Conservation (phyloP, 805 yeast genomes). For the Kazachstania taianensis region DNA sequence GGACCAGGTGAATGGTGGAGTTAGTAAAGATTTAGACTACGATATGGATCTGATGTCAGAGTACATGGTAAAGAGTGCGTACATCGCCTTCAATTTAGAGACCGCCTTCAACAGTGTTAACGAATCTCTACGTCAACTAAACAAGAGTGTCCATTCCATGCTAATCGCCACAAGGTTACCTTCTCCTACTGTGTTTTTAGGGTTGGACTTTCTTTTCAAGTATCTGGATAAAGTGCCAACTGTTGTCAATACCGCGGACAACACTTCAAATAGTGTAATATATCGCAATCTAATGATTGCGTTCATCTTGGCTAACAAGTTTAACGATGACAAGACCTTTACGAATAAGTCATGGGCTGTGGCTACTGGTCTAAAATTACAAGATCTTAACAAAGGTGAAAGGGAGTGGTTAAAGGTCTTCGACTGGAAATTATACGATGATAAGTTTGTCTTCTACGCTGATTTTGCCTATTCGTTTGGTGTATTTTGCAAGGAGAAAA, state of each 20-base stretch:
- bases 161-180: slow-evolving; percentile 84
- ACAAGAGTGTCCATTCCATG: slow-evolving; percentile 52
- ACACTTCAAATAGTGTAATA: slow-evolving; percentile 31
- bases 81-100: slow-evolving; percentile 50
- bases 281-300: slow-evolving; percentile 55
- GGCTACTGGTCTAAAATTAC: slow-evolving; percentile 74
- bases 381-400: slow-evolving; percentile 56
- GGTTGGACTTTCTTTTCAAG: slow-evolving; percentile 70
- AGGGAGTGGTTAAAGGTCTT: slow-evolving; percentile 54
- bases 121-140: slow-evolving; percentile 34
- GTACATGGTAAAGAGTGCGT: slow-evolving; percentile 66
- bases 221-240: slow-evolving; percentile 34
- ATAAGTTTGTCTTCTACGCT: slow-evolving; percentile 20
- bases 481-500: slow-evolving; percentile 12
- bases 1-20: slow-evolving; percentile 51
- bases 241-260: slow-evolving; percentile 19
- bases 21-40: slow-evolving; percentile 67
- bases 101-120: slow-evolving; percentile 1
- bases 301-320: slow-evolving; percentile 79
- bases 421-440: slow-evolving; percentile 47
- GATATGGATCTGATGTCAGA: slow-evolving; percentile 69
- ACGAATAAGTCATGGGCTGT: slow-evolving; percentile 92
- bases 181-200: slow-evolving; percentile 64
- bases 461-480: slow-evolving; percentile 20
- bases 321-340: slow-evolving; percentile 93